Evolutionary conservation across 2,329 filamentous ascomycete genomes (phyloP).

Genomic region (Calonectria naviculata): DNA sequence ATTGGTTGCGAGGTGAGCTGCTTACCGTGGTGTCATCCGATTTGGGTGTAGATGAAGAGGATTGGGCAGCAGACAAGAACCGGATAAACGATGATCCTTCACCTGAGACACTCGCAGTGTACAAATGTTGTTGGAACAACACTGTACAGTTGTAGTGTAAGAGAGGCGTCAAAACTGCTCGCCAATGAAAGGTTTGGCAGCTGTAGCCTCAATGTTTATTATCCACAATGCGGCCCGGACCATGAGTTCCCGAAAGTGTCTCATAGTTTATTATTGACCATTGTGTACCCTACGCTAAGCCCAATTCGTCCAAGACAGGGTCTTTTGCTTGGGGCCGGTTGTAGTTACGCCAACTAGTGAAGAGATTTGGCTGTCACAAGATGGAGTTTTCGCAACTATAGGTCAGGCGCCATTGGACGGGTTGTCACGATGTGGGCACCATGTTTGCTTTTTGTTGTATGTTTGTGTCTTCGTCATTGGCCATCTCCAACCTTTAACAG

Average conservation of each 20-base stretch:
- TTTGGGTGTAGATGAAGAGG: background rate
- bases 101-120: background rate
- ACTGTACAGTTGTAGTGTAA: background rate
- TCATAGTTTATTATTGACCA: background rate
- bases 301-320: background rate
- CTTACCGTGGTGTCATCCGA: background rate
- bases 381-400: background rate
- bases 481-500: too few relatives aligned
- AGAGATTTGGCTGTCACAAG: too few relatives aligned
- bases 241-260: background rate
- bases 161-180: background rate
- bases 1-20: background rate
- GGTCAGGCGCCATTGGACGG: background rate
- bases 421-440: too few relatives aligned
- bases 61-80: background rate
- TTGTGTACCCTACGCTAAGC: background rate
- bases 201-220: background rate
- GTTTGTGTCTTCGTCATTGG: background rate
- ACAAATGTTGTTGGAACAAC: background rate
- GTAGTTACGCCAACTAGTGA: too few relatives aligned
- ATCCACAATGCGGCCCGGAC: background rate
- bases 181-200: background rate
- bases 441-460: background rate
- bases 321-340: too few relatives aligned
- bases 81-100: slow-evolving; percentile 1